Base-by-base conservation (phyloP, 768 basidiomycete species). In the Collybia sordida region DNA sequence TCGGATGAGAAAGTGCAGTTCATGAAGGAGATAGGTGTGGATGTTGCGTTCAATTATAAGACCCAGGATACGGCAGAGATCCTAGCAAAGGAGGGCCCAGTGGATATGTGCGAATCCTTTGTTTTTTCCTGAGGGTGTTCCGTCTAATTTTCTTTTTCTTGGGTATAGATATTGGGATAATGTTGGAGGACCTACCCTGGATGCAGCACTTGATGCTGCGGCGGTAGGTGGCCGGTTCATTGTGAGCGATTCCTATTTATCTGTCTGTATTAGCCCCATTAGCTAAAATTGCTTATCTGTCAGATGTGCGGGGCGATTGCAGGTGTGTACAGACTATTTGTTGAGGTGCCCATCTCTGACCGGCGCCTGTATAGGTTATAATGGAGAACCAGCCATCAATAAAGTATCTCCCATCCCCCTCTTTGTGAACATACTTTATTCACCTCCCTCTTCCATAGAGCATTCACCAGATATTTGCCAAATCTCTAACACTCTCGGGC, bases 41-140 rank as follows among this genome's bases (percentile, higher is more conserved):
- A 90, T 53, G 75, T 84, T 6, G 81, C 74, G 1, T 88, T 87
- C 70, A 88, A 90, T 64, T 88, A 86, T 68, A 85, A 90, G 73
- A 86, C 74, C 0, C 68, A 69, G 1, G 65, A 71, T 42, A 81
- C 79, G 0, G 55, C 57, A 2, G 78, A 82, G 14, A 67, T 85
- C 4, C 65, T 90, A 25, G 58, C 61, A 49, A 72, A 73, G 49
- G 74, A 86, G 55, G 85, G 84, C 0, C 71, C 72, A 6, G 62
- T 77, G 23, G 66, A 77, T 46, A 64, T 75, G 70, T 72, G 45
- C 19, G 72, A 54, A 7, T 11, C 31, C 6, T 11, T 12, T 31
- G 4, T 31, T 6, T 31, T 12, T 3, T n/a, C 19, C 28, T n/a
- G 35, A 8, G 15, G 2, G n/a, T 23, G 35, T 19, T 23, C 31